A percentile compares a stretch with the other conserved stretches of the same genome.
phyloP scores from a whole-genome alignment of 1,284 basidiomycete species.

The Cryptococcus floricola region DNA sequence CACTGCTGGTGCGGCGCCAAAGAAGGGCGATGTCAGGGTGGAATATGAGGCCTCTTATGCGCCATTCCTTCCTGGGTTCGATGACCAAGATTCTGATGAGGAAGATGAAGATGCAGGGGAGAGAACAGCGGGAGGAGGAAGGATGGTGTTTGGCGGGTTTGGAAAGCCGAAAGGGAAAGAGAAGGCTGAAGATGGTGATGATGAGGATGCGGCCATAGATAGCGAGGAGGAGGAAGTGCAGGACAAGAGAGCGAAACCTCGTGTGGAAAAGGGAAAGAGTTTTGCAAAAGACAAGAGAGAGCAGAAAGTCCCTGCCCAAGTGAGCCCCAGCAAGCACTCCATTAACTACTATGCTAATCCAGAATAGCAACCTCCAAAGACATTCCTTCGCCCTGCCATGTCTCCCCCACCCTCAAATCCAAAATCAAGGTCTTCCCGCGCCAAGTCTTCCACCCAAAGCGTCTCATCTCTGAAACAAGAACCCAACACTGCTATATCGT shows the following conservation, averaged over 20 bases:
- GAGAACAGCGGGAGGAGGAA: slow-evolving; percentile 6
- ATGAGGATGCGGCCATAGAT: slow-evolving; percentile 1
- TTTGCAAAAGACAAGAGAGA: background rate
- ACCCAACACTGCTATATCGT: too few relatives aligned
- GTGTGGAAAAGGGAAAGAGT: background rate
- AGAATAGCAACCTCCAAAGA: background rate
- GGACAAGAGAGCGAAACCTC: background rate
- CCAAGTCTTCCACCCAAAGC: background rate
- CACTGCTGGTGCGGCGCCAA: background rate
- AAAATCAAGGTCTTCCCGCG: background rate
- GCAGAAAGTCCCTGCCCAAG: background rate
- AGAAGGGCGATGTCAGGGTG: background rate
- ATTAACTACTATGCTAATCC: background rate
- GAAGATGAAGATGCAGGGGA: slow-evolving; percentile 2
- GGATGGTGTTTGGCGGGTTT: slow-evolving; percentile 15
- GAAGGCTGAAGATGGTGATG: background rate
- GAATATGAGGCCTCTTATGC: slow-evolving; percentile 32
- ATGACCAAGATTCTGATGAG: background rate
- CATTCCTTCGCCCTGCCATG: slow-evolving; percentile 8
- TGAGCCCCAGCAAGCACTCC: background rate
- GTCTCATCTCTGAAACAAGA: background rate
- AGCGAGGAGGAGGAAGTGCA: slow-evolving; percentile 3
- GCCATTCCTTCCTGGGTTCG: slow-evolving; percentile 20
- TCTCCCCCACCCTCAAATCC: slow-evolving; percentile 7
- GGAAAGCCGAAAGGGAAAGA: slow-evolving; percentile 7